Conservation (phyloP, 1,284 basidiomycete genomes). For the Ustilago trichophora region DNA sequence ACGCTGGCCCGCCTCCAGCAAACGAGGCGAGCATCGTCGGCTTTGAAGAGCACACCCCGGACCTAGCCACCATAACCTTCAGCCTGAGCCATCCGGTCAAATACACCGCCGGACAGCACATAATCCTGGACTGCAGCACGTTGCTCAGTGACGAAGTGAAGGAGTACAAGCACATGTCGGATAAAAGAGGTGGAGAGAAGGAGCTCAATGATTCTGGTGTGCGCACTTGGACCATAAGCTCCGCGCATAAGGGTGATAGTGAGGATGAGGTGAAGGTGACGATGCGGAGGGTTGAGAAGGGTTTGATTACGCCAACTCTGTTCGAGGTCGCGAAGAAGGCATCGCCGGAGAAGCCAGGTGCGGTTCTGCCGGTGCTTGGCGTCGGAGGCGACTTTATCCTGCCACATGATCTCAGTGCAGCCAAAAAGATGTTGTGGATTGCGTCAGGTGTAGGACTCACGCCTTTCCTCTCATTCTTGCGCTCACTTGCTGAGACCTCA, state of each 20-base stretch:
- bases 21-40: constrained; percentile 13
- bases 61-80: constrained; percentile 27
- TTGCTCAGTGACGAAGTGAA: constrained; percentile 19
- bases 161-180: constrained; percentile 45
- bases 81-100: constrained; percentile 11
- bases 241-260: neutral
- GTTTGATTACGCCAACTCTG: constrained; percentile 26
- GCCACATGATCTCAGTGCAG: neutral
- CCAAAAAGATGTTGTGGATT: constrained; percentile 16
- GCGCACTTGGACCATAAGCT: constrained; percentile 42
- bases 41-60: constrained; percentile 7
- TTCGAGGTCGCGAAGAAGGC: constrained; percentile 7
- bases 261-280: constrained; percentile 16
- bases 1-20: neutral
- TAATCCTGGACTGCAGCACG: constrained; percentile 35
- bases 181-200: constrained; percentile 31
- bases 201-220: constrained; percentile 42
- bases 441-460: constrained; percentile 27
- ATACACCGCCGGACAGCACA: constrained; percentile 34
- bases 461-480: constrained; percentile 26
- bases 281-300: constrained; percentile 19
- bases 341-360: neutral
- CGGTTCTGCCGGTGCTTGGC: constrained; percentile 24
- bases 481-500: neutral
- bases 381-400: constrained; percentile 29